Percentiles rank a stretch among this genome's conserved stretches.
phyloP scores from a whole-genome alignment of 306 rosid species.

The Trifolium pratense region DNA sequence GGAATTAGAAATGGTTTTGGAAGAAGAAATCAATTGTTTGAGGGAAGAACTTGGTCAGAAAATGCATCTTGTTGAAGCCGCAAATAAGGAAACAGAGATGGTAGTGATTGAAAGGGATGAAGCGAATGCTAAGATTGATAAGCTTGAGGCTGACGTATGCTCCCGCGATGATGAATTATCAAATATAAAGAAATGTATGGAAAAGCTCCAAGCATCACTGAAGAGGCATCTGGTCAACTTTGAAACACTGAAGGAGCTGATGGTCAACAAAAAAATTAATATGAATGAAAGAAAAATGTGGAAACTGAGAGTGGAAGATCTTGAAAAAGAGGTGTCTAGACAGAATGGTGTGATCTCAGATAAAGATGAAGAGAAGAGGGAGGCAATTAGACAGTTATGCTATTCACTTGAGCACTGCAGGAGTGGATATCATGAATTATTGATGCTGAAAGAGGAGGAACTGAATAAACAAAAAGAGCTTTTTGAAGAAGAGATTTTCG shows the following conservation, averaged over 20 bases:
- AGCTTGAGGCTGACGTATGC: slow-evolving; percentile 57
- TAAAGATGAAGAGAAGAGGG: too few relatives aligned
- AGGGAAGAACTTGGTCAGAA: slow-evolving; percentile 58
- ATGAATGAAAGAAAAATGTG: too few relatives aligned
- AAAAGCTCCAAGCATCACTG: slow-evolving; percentile 41
- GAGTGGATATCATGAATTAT: slow-evolving; percentile 77
- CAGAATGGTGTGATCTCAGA: too few relatives aligned
- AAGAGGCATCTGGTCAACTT: neutral
- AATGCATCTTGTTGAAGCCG: slow-evolving; percentile 51
- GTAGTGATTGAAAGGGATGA: slow-evolving; percentile 66
- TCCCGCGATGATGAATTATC: slow-evolving; percentile 49
- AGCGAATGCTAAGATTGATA: slow-evolving; percentile 48
- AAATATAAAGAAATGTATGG: slow-evolving; percentile 49
- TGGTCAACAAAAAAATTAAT: too few relatives aligned
- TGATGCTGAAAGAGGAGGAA: too few relatives aligned
- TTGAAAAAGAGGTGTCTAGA: too few relatives aligned
- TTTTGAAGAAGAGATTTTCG: too few relatives aligned
- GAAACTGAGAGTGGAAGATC: too few relatives aligned
- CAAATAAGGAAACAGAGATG: slow-evolving; percentile 60
- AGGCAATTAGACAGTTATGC: slow-evolving; percentile 62
- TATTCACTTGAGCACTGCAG: slow-evolving; percentile 74
- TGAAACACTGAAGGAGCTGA: slow-evolving; percentile 18
- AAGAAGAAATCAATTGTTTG: slow-evolving; percentile 55
- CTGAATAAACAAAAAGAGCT: too few relatives aligned
- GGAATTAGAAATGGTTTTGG: slow-evolving; percentile 50